Conservation (phyloP, 2,329 filamentous ascomycete genomes). For the Zasmidium cellare region DNA sequence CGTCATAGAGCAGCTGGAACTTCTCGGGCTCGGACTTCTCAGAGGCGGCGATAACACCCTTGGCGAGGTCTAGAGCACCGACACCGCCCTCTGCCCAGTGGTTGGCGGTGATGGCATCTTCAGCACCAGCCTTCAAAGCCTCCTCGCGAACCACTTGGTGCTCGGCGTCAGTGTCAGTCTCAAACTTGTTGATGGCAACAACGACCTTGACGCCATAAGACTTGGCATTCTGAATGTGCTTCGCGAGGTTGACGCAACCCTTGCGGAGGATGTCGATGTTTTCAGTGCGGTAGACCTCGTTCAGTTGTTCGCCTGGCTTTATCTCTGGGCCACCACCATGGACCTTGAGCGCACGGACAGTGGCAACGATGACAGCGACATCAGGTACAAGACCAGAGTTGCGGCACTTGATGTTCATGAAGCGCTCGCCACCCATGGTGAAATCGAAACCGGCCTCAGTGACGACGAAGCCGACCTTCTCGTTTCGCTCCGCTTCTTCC, state of each 20-base stretch:
- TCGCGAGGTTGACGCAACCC: constrained; percentile 91
- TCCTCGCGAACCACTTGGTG: constrained; percentile 87
- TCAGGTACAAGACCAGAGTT: constrained; percentile 90
- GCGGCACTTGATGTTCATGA: constrained; percentile 99
- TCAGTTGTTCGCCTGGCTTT: constrained; percentile 78
- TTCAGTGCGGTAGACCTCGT: constrained; percentile 87
- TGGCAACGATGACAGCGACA: constrained; percentile 91
- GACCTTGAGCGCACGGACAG: constrained; percentile 92
- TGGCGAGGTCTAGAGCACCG: constrained; percentile 84
- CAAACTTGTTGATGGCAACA: constrained; percentile 95
- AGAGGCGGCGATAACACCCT: constrained; percentile 79
- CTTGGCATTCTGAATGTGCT: constrained; percentile 90
- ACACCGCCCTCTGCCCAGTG: constrained; percentile 96
- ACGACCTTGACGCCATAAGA: constrained; percentile 90
- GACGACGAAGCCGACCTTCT: constrained; percentile 88
- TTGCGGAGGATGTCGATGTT: constrained; percentile 87
- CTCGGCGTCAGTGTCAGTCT: constrained; percentile 90
- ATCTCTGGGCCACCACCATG: constrained; percentile 97
- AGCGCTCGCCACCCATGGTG: constrained; percentile 98
- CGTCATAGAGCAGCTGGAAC: constrained; percentile 82
- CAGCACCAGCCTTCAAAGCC: constrained; percentile 84
- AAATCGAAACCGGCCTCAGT: constrained; percentile 99
- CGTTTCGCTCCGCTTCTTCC: constrained; percentile 67
- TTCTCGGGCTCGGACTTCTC: constrained; percentile 73
- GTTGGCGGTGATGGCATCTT: constrained; percentile 89